These are phyloP conservation scores for Triticum timopheevii DNA, from an alignment of 176 grass and related monocot genomes.

Conservation along the genomic window DNA sequence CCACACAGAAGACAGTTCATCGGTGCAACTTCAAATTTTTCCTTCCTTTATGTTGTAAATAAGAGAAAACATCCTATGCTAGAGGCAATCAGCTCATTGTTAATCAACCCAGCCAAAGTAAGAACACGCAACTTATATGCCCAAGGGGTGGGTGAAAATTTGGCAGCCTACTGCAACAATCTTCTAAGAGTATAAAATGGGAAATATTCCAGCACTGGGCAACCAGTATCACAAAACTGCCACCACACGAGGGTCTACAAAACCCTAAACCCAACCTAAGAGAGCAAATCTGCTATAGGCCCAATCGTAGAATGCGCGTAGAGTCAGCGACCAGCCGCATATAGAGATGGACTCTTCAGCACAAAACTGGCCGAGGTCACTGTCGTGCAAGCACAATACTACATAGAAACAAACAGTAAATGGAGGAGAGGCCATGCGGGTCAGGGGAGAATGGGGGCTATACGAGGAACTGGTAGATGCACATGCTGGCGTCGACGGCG, in stretches of 20 bases:
- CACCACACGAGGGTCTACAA: background rate
- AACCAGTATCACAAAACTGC: background rate
- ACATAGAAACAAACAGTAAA: background rate
- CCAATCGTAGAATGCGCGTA: background rate
- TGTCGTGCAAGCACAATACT: background rate
- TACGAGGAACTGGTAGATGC: constrained; percentile 98
- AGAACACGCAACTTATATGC: background rate
- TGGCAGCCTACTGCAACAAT: background rate
- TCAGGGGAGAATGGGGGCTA: too few species aligned
- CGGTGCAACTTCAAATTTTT: background rate
- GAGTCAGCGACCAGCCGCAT: background rate
- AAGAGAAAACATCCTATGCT: background rate
- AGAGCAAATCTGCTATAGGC: background rate
- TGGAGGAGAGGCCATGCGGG: background rate
- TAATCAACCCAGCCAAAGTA: background rate
- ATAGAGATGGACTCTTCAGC: background rate
- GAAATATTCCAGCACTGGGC: background rate
- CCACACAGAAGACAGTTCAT: background rate
- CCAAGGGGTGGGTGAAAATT: background rate
- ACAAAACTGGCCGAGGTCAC: background rate
- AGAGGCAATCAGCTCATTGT: background rate
- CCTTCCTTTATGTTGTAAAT: background rate
- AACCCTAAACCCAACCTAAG: constrained; percentile 32
- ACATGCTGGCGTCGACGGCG: constrained; percentile 94
- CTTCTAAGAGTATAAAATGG: background rate